Percentiles rank a stretch among this genome's conserved stretches.
phyloP scores from a whole-genome alignment of 164 flowering plant species.

The Vitis rotundifolia region DNA sequence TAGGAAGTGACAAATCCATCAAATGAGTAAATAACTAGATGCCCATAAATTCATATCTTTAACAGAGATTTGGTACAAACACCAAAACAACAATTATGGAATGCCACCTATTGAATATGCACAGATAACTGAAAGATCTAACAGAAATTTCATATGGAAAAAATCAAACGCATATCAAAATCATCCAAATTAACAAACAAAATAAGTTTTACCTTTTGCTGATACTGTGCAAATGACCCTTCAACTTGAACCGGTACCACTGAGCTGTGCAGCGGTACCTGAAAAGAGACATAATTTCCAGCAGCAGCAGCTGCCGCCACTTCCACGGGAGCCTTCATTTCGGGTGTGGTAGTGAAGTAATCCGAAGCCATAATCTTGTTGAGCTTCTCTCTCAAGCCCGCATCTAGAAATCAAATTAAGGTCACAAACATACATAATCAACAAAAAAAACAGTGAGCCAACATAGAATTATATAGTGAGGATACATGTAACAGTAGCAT shows the following conservation, averaged over 20 bases:
- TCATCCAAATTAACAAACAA: not conserved
- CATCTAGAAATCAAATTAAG: slow-evolving; percentile 47
- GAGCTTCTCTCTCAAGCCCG: slow-evolving; percentile 71
- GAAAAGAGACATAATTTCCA: slow-evolving; percentile 58
- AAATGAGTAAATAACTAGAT: too few species aligned
- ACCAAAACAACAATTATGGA: too few species aligned
- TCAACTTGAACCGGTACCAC: slow-evolving; percentile 40
- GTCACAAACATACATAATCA: slow-evolving; percentile 1
- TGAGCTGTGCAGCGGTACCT: slow-evolving; percentile 42
- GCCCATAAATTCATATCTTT: too few species aligned
- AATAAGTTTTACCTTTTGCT: slow-evolving; percentile 43
- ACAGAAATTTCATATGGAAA: not conserved
- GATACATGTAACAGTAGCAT: slow-evolving; percentile 63
- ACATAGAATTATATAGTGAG: not conserved
- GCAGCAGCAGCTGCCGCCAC: slow-evolving; percentile 70
- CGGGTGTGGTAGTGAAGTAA: slow-evolving; percentile 79
- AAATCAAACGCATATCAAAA: not conserved
- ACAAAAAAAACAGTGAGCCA: not conserved
- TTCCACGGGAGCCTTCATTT: slow-evolving; percentile 76
- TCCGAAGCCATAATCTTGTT: slow-evolving; percentile 82
- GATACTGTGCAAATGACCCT: slow-evolving; percentile 35
- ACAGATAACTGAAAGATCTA: not conserved
- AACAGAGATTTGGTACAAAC: too few species aligned
- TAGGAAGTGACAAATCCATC: too few species aligned
- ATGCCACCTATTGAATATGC: not conserved